Conservation (phyloP, 2,329 filamentous ascomycete species). For the Aphanocladium album region DNA sequence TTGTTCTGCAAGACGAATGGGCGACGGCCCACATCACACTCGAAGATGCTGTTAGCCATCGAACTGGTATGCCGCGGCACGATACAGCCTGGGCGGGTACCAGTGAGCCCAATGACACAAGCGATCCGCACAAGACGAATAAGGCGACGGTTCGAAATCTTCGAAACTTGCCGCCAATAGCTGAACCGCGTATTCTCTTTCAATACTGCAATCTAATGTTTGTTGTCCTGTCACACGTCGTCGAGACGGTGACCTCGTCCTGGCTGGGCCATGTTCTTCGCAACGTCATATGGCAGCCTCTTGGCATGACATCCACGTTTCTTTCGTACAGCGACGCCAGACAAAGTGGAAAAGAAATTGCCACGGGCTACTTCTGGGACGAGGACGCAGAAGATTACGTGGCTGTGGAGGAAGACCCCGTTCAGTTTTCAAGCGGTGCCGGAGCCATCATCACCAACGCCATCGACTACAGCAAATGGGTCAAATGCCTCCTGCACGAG, state of each 20-base stretch:
- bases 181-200: slow-evolving; percentile 35
- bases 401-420: slow-evolving; percentile 19
- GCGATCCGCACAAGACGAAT: background rate
- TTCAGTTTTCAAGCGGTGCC: slow-evolving; percentile 27
- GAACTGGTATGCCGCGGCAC: slow-evolving; percentile 44
- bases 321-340: background rate
- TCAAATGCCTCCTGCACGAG: slow-evolving; percentile 34
- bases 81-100: slow-evolving; percentile 24
- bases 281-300: slow-evolving; percentile 27
- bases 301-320: slow-evolving; percentile 22
- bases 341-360: background rate
- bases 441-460: slow-evolving; percentile 36
- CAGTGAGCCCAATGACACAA: background rate
- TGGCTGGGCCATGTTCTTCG: slow-evolving; percentile 32
- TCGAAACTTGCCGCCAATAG: slow-evolving; percentile 34
- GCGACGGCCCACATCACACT: slow-evolving; percentile 46
- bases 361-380: background rate
- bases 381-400: slow-evolving; percentile 15
- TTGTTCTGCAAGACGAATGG: slow-evolving; percentile 42
- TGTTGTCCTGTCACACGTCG: slow-evolving; percentile 32
- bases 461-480: slow-evolving; percentile 43
- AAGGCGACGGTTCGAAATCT: slow-evolving; percentile 20
- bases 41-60: slow-evolving; percentile 50
- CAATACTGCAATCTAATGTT: slow-evolving; percentile 45
- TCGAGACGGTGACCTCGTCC: slow-evolving; percentile 31